These are phyloP conservation scores for Rosa multiflora DNA, from an alignment of 306 rosid genomes.

Conservation along the genomic window DNA sequence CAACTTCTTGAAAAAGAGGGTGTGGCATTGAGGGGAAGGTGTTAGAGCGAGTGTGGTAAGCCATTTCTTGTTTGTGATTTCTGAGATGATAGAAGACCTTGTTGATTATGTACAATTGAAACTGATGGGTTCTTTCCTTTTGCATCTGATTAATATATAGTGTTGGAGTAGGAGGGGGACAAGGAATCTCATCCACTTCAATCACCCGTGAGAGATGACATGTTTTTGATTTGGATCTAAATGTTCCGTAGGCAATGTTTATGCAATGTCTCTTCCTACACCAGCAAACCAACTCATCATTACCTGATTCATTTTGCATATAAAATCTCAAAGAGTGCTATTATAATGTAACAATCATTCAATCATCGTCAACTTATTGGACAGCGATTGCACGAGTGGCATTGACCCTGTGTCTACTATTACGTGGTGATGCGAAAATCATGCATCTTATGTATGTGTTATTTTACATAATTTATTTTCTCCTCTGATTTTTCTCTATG, in stretches of 20 bases:
- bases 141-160: constrained; percentile 4
- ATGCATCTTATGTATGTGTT: neutral
- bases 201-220: constrained; percentile 10
- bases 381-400: neutral
- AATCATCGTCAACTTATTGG: neutral
- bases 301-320: neutral
- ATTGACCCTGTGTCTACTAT: neutral
- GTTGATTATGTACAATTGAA: constrained; percentile 5
- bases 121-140: neutral
- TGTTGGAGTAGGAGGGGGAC: constrained; percentile 14
- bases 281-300: constrained; percentile 25
- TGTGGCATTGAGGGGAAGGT: constrained; percentile 44
- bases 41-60: constrained; percentile 37
- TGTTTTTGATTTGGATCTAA: constrained; percentile 29
- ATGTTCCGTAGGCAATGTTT: constrained; percentile 12
- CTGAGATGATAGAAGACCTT: neutral
- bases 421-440: neutral
- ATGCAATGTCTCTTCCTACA: constrained; percentile 28
- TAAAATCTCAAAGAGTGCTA: neutral
- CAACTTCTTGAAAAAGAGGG: constrained; percentile 28
- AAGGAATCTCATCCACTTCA: constrained; percentile 29
- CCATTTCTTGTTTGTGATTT: constrained; percentile 15
- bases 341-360: neutral
- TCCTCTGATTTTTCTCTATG: neutral
- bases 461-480: neutral